Evolutionary conservation across 148 eudicot species (phyloP), one percentile per base, ranked within the genome.

Genomic region (Arctostaphylos glauca): DNA sequence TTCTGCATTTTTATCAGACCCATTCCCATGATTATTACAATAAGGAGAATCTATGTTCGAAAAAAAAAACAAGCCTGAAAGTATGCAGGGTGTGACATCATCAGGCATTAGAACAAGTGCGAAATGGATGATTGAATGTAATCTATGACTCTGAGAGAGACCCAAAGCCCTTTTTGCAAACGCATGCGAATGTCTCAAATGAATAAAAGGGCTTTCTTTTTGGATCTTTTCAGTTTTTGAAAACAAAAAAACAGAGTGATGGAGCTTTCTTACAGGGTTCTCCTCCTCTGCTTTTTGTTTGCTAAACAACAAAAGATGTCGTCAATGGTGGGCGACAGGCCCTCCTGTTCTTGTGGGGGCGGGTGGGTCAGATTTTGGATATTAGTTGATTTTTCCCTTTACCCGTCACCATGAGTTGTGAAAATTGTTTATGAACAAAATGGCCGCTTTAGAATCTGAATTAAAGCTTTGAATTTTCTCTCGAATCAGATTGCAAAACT

Each of bases 301-400:
- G 76, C 53, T 73, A 47, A 73, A 46, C 53, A 73, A 73, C 76
- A 73, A 71, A 71, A 73, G 76, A 73, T 73, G 76, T 73, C 19
- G 76, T 7, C 76, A 47, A 46, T 46, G 50, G 76, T 8, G 53
- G 31, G 50, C 13, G 53, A 73, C 76, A 73, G 9, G 52, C 76
- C 19, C 14, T 73, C 25, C 53, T 46, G 21, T 73, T 73, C 76
- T 19, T 8, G 2, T 44, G 76, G 76, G 23, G 8, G 2, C 16
- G 76, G 76, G 23, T 43, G 76, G 76, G 52, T 47, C 76, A 44
- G 52, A 19, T 6, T 73, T 73, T 52, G 18, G 15, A 72, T 16
- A 16, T 64, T 70, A 5, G 49, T 41, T 70, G 49, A 41, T 70
- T 70, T 19, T 31, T 31, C 38, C 38, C 38, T 31, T 31, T 31